These are phyloP conservation scores for Sporothrix variecibatus DNA, from an alignment of 2,329 filamentous ascomycete species.

Conservation along the genomic window DNA sequence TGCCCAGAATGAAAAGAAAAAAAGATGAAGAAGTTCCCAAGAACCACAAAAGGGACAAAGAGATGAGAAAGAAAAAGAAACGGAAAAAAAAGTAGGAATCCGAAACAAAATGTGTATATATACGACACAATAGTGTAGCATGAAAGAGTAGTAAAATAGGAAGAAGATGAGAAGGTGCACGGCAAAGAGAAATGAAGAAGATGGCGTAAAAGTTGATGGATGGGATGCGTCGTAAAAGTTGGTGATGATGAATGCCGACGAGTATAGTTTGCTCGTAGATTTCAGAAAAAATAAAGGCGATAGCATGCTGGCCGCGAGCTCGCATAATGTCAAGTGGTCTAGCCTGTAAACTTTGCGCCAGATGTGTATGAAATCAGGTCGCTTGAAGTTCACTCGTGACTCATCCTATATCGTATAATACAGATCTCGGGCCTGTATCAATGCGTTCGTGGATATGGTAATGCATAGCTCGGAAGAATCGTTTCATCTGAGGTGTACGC, in stretches of 20 bases:
- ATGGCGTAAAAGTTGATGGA: neutral
- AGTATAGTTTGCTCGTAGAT: neutral
- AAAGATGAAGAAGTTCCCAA: neutral
- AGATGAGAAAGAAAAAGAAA: neutral
- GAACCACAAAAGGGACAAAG: neutral
- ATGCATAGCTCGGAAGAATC: too few relatives aligned
- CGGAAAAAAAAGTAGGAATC: neutral
- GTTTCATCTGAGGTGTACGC: too few relatives aligned
- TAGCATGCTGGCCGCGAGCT: too few relatives aligned
- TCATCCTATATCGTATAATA: too few relatives aligned
- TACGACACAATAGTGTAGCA: constrained; percentile 3
- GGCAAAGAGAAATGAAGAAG: neutral
- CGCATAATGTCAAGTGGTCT: too few relatives aligned
- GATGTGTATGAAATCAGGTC: too few relatives aligned
- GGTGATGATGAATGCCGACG: too few relatives aligned
- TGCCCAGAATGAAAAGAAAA: neutral
- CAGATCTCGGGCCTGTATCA: too few relatives aligned
- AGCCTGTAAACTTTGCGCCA: too few relatives aligned
- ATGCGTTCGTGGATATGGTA: too few relatives aligned
- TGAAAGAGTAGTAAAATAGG: neutral
- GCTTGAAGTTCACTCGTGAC: too few relatives aligned
- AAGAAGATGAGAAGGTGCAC: neutral
- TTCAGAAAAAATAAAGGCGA: too few relatives aligned
- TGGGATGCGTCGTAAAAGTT: neutral
- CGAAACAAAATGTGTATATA: constrained; percentile 10